A percentile compares a stretch with the other conserved stretches of the same genome.
Conservation (phyloP, 257 asterid species). For the Solanum peruvianum region DNA sequence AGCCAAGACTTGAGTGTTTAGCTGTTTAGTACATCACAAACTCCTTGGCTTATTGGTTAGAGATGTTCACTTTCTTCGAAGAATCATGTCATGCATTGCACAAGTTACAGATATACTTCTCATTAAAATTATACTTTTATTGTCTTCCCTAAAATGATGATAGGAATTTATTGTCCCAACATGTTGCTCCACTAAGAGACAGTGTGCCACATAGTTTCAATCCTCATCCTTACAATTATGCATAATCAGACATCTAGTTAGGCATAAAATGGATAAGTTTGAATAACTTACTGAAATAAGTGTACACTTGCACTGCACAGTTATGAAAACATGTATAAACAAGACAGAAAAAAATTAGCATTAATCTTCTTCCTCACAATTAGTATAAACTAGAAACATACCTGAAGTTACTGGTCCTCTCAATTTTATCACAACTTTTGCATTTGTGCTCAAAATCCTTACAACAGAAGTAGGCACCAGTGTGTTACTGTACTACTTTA, state of each 20-base stretch:
- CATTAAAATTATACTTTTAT: neutral
- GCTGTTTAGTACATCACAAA: neutral
- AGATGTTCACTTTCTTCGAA: neutral
- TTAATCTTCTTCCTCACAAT: neutral
- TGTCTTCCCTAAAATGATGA: neutral
- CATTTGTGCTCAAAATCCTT: neutral
- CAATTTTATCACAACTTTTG: neutral
- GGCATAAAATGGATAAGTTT: neutral
- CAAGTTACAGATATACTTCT: neutral
- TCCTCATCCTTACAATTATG: neutral
- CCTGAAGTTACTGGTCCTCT: neutral
- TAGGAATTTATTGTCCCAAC: neutral
- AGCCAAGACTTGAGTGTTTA: neutral
- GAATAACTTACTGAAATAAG: neutral
- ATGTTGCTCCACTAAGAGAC: neutral
- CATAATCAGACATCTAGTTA: neutral
- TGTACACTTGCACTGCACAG: neutral
- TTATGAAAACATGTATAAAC: neutral
- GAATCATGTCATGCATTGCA: neutral
- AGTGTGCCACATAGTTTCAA: neutral
- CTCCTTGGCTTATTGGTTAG: neutral
- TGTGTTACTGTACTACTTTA: neutral
- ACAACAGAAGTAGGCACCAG: neutral
- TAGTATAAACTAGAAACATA: neutral
- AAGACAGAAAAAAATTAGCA: neutral